phyloP scores from a whole-genome alignment of 345 rosid species.

The Microthlaspi erraticum region DNA sequence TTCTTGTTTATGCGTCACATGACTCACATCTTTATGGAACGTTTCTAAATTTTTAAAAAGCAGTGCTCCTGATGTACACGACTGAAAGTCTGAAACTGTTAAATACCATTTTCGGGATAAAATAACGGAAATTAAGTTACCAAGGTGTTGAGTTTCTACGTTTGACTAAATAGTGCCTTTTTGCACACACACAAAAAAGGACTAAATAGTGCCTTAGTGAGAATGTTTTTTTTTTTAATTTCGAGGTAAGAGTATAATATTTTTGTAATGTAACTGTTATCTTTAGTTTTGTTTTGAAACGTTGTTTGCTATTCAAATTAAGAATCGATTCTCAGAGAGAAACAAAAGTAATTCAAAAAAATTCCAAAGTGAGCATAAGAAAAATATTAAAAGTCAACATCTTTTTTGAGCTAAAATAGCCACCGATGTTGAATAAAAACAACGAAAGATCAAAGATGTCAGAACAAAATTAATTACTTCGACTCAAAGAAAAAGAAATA shows the following conservation, averaged over 20 bases:
- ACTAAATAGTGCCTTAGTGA: no score
- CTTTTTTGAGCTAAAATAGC: slow-evolving; percentile 8
- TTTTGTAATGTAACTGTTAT: no score
- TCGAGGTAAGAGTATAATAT: no score
- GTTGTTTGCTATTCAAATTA: neutral
- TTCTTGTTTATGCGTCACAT: no score
- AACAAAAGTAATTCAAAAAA: neutral
- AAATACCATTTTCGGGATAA: no score
- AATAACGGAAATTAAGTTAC: no score
- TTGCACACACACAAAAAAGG: no score
- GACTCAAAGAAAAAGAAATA: neutral
- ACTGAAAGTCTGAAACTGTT: neutral
- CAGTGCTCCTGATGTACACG: slow-evolving; percentile 10
- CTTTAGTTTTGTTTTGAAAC: no score
- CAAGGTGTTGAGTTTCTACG: no score
- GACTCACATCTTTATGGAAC: slow-evolving; percentile 23
- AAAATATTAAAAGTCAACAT: neutral
- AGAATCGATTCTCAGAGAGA: neutral
- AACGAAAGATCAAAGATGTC: neutral
- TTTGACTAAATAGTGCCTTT: no score
- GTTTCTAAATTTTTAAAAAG: neutral
- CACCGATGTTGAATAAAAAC: slow-evolving; percentile 24
- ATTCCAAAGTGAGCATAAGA: neutral
- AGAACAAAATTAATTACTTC: neutral
- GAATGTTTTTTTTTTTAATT: no score